Evolutionary conservation across 2,329 filamentous ascomycete species (phyloP).

Genomic region (Septoria linicola): DNA sequence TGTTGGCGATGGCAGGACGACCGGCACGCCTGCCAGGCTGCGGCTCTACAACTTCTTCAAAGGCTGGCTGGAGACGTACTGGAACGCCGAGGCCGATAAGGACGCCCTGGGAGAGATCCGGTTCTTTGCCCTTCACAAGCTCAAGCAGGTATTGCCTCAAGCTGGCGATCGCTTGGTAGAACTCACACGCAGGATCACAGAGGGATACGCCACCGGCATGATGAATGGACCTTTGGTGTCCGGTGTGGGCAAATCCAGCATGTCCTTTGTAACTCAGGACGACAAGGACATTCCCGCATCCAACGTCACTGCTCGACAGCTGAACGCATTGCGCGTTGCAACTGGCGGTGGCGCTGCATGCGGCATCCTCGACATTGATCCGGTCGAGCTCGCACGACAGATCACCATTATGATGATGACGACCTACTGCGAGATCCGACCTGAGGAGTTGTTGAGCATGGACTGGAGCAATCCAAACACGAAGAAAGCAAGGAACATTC

Average conservation of each 20-base stretch:
- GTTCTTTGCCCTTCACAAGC: constrained; percentile 72
- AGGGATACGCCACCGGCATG: constrained; percentile 48
- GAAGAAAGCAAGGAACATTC: constrained; percentile 79
- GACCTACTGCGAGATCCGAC: constrained; percentile 87
- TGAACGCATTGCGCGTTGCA: constrained; percentile 69
- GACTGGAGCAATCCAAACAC: constrained; percentile 92
- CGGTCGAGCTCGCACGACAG: constrained; percentile 86
- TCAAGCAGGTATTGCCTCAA: constrained; percentile 67
- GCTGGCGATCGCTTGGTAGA: constrained; percentile 80
- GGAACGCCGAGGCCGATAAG: constrained; percentile 78
- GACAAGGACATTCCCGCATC: constrained; percentile 58
- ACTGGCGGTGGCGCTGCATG: constrained; percentile 68
- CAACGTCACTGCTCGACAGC: constrained; percentile 72
- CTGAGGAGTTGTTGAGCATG: constrained; percentile 84
- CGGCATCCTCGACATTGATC: constrained; percentile 84
- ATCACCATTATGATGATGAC: constrained; percentile 88
- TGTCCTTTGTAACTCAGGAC: constrained; percentile 65
- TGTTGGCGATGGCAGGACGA: constrained; percentile 71
- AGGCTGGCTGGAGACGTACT: constrained; percentile 94
- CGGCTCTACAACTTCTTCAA: constrained; percentile 97
- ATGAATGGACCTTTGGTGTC: constrained; percentile 61
- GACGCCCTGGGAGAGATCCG: constrained; percentile 73
- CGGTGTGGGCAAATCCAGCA: constrained; percentile 83
- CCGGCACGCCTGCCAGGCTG: constrained; percentile 77
- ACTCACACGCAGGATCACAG: constrained; percentile 74